phyloP scores from a whole-genome alignment of 2,329 filamentous ascomycete genomes.

The Microcyclosporella mali region DNA sequence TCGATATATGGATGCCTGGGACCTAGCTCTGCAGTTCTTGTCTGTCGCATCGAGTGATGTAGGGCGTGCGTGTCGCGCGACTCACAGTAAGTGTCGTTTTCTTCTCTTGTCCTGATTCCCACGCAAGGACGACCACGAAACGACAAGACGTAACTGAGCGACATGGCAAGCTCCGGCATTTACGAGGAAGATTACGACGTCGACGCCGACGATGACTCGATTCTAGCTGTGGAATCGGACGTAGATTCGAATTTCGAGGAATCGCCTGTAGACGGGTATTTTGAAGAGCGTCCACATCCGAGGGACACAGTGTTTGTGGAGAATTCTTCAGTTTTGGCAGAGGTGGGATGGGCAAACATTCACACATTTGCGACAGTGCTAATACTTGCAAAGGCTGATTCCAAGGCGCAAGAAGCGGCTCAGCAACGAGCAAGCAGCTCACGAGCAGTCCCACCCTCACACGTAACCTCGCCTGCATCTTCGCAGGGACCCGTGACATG shows the following conservation, averaged over 20 bases:
- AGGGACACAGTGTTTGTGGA: conserved; percentile 15
- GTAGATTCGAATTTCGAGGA: conserved; percentile 12
- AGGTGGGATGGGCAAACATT: neutral
- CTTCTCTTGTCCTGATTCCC: neutral
- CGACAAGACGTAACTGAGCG: neutral
- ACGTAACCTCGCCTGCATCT: conserved; percentile 9
- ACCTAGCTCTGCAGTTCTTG: neutral
- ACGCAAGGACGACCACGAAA: neutral
- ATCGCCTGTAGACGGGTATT: conserved; percentile 23
- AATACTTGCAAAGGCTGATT: conserved; percentile 2
- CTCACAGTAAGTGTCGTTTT: neutral
- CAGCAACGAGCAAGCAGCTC: conserved; percentile 4
- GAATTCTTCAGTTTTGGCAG: conserved; percentile 10
- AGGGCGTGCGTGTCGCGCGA: neutral
- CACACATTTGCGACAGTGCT: neutral
- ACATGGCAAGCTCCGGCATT: conserved; percentile 7
- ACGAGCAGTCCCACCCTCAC: conserved; percentile 10
- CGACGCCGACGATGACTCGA: conserved; percentile 12
- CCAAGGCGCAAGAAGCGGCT: conserved; percentile 19
- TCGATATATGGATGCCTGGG: conserved; percentile 6
- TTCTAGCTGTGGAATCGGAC: conserved; percentile 11
- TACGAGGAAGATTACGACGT: conserved; percentile 11
- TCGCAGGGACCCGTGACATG: conserved; percentile 13
- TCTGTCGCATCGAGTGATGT: neutral
- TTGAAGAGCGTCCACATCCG: conserved; percentile 13